Percentiles rank a stretch among this genome's conserved stretches.
Conservation (phyloP, 1,284 basidiomycete species). For the Wolfiporia cocos region DNA sequence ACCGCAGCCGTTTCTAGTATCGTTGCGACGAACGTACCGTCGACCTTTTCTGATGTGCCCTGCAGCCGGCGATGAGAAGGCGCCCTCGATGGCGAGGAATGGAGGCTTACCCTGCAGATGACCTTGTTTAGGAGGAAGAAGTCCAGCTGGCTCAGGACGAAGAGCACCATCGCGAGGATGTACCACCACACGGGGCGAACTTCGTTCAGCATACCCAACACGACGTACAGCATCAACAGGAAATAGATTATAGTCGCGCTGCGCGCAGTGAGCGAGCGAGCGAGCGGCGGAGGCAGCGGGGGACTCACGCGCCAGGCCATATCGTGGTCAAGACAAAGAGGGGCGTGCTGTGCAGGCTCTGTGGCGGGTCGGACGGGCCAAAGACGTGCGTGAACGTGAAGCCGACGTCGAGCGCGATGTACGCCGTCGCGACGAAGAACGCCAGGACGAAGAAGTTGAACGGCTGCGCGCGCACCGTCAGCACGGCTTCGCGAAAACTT, state of each 20-base stretch:
- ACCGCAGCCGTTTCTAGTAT: constrained; percentile 69
- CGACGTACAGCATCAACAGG: constrained; percentile 69
- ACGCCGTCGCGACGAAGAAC: constrained; percentile 67
- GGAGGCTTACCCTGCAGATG: constrained; percentile 60
- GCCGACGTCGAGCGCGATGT: constrained; percentile 75
- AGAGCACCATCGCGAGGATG: constrained; percentile 57
- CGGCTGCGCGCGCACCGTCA: constrained; percentile 38
- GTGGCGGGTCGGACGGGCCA: constrained; percentile 51
- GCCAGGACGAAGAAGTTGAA: constrained; percentile 51
- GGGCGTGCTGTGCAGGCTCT: constrained; percentile 53
- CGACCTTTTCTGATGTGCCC: constrained; percentile 43
- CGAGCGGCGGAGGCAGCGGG: constrained; percentile 1
- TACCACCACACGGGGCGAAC: constrained; percentile 68
- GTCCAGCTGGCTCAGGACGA: constrained; percentile 70
- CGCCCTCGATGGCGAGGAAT: constrained; percentile 1
- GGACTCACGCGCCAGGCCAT: constrained; percentile 74
- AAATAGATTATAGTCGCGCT: constrained; percentile 68
- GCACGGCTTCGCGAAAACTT: background rate
- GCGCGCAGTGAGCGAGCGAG: constrained; percentile 6
- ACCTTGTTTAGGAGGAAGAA: constrained; percentile 74
- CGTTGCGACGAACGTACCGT: constrained; percentile 79
- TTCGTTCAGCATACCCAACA: constrained; percentile 66
- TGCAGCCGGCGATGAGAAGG: constrained; percentile 2
- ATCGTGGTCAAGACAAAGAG: constrained; percentile 78
- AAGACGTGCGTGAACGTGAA: constrained; percentile 58